These are phyloP conservation scores for Backusella australiensis DNA, from an alignment of 192 early-diverging fungal species.

Conservation along the genomic window DNA sequence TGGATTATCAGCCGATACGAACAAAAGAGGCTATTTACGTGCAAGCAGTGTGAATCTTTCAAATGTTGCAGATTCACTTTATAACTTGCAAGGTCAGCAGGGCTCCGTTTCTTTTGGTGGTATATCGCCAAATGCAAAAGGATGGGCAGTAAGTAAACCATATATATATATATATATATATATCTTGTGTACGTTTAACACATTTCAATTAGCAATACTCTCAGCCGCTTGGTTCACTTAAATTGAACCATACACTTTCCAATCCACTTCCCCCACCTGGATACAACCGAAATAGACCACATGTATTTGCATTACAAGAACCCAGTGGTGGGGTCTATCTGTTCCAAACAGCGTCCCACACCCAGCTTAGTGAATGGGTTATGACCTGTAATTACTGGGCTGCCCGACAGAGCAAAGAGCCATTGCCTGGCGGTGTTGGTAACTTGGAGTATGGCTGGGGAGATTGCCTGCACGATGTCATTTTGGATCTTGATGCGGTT, in stretches of 20 bases:
- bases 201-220: conserved; percentile 29
- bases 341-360: conserved; percentile 78
- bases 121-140: neutral
- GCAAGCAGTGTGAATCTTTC: conserved; percentile 25
- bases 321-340: conserved; percentile 82
- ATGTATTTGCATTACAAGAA: conserved; percentile 86
- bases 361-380: conserved; percentile 82
- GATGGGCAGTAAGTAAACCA: conserved; percentile 9
- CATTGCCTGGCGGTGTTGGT: conserved; percentile 81
- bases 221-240: conserved; percentile 42
- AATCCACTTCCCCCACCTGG: conserved; percentile 84
- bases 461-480: conserved; percentile 36
- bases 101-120: neutral
- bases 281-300: conserved; percentile 70
- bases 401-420: conserved; percentile 85
- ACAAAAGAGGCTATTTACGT: conserved; percentile 23
- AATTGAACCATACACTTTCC: conserved; percentile 79
- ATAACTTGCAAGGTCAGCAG: neutral
- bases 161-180: neutral
- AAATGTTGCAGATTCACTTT: conserved; percentile 26
- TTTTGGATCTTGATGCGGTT: conserved; percentile 25
- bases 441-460: conserved; percentile 97
- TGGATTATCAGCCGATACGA: conserved; percentile 19
- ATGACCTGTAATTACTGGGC: conserved; percentile 94
- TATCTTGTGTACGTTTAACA: neutral